Conservation (phyloP, 2,329 filamentous ascomycete genomes). For the Exophiala sp. region DNA sequence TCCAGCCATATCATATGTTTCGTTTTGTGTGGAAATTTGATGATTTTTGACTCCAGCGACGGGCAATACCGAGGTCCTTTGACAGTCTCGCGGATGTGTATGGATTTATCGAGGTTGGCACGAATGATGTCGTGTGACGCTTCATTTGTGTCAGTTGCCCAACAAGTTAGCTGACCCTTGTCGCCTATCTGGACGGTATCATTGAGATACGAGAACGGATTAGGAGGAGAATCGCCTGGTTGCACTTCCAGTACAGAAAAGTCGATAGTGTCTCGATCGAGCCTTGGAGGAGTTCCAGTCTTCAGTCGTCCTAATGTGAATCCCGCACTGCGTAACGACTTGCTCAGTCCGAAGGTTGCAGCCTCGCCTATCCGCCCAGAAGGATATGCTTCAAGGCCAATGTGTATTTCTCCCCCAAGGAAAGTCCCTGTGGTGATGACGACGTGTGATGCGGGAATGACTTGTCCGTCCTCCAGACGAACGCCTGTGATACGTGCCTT, state of each 20-base stretch:
- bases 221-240: constrained; percentile 76
- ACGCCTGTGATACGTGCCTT: constrained; percentile 79
- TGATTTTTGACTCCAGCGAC: constrained; percentile 89
- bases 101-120: constrained; percentile 87
- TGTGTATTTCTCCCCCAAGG: constrained; percentile 91
- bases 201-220: constrained; percentile 89
- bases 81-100: constrained; percentile 93
- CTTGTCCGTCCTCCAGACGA: constrained; percentile 78
- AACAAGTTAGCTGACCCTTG: constrained; percentile 77
- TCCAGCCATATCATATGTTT: constrained; percentile 94
- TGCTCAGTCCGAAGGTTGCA: constrained; percentile 87
- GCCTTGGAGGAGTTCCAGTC: constrained; percentile 87
- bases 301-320: constrained; percentile 88
- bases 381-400: constrained; percentile 78
- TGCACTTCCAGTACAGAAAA: constrained; percentile 70
- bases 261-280: constrained; percentile 79
- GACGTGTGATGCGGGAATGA: constrained; percentile 75
- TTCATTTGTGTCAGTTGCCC: constrained; percentile 82
- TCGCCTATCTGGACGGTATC: constrained; percentile 64
- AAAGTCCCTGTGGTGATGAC: constrained; percentile 97
- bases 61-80: constrained; percentile 94
- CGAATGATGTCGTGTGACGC: constrained; percentile 78
- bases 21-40: constrained; percentile 76
- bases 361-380: constrained; percentile 91
- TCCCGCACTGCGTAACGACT: constrained; percentile 80